Conservation (phyloP, 2,329 filamentous ascomycete genomes). For the Lecanosticta acicola region DNA sequence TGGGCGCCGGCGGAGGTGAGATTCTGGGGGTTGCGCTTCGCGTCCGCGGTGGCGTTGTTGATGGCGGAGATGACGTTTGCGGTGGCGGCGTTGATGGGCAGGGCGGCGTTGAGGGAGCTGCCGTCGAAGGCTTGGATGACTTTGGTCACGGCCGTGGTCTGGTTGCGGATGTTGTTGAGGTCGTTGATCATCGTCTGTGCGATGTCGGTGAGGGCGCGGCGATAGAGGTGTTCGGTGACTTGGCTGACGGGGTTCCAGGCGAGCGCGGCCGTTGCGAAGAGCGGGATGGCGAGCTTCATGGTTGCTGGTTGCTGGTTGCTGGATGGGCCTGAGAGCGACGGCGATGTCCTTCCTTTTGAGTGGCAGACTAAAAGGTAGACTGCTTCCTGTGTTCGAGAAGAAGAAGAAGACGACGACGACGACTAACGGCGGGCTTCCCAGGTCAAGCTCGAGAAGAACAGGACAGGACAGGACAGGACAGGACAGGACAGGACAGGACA, state of each 20-base stretch:
- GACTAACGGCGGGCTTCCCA: too few species aligned
- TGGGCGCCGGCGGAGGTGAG: conserved; percentile 2
- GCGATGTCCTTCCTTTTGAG: too few species aligned
- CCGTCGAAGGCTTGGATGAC: conserved; percentile 1
- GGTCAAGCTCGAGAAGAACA: too few species aligned
- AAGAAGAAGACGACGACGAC: too few species aligned
- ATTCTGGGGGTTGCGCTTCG: background rate
- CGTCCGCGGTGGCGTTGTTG: background rate
- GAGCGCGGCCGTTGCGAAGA: conserved; percentile 2
- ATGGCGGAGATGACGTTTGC: conserved; percentile 2
- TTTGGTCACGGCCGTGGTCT: conserved; percentile 1
- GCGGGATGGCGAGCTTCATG: conserved; percentile 1
- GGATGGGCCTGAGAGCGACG: background rate
- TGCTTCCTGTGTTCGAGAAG: too few species aligned
- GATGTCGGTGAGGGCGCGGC: background rate
- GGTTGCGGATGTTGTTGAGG: conserved; percentile 1
- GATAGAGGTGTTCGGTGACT: too few species aligned
- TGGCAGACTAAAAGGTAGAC: too few species aligned
- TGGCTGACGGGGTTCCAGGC: background rate
- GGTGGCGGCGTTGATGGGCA: conserved; percentile 6
- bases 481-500: too few species aligned
- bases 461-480: too few species aligned
- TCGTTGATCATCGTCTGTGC: conserved; percentile 1
- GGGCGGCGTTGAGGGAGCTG: background rate
- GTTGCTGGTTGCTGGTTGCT: background rate